Evolutionary conservation across 1,284 basidiomycete species (phyloP).

Genomic region (Ganoderma meredithae): DNA sequence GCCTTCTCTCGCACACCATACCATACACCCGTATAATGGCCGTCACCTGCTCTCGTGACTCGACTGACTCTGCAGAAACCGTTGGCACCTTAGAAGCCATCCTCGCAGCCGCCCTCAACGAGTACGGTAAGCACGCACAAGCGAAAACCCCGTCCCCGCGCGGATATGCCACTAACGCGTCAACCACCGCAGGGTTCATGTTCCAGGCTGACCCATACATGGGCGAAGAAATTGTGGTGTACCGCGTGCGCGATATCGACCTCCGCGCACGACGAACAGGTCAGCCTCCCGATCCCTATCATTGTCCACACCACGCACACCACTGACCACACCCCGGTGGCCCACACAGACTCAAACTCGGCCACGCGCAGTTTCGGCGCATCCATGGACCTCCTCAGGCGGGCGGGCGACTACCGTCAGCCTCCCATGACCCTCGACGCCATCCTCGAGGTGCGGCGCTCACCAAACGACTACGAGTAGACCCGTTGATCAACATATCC

Average conservation of each 20-base stretch:
- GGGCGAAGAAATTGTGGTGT: constrained; percentile 7
- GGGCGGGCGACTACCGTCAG: constrained; percentile 7
- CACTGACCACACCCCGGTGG: not conserved
- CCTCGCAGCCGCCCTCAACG: constrained; percentile 6
- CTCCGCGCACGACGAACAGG: constrained; percentile 13
- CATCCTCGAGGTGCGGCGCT: constrained; percentile 18
- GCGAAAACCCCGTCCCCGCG: not conserved
- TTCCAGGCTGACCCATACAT: not conserved
- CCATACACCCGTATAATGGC: constrained; percentile 1
- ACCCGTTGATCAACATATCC: constrained; percentile 10
- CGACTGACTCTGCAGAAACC: not conserved
- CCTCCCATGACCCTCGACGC: not conserved
- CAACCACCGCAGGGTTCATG: constrained; percentile 9
- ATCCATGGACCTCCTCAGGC: constrained; percentile 6
- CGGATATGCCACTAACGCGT: not conserved
- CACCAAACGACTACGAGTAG: constrained; percentile 1
- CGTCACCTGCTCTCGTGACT: not conserved
- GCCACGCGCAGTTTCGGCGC: constrained; percentile 20
- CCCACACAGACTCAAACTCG: constrained; percentile 16
- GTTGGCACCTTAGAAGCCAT: not conserved
- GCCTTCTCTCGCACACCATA: not conserved
- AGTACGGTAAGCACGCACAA: not conserved
- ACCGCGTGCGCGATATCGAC: constrained; percentile 19
- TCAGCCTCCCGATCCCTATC: not conserved
- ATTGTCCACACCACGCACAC: not conserved